Percentiles rank a stretch among this genome's conserved stretches.
These are phyloP conservation scores for Multifurca ochricompacta DNA, from an alignment of 768 basidiomycete species.

Conservation along the genomic window DNA sequence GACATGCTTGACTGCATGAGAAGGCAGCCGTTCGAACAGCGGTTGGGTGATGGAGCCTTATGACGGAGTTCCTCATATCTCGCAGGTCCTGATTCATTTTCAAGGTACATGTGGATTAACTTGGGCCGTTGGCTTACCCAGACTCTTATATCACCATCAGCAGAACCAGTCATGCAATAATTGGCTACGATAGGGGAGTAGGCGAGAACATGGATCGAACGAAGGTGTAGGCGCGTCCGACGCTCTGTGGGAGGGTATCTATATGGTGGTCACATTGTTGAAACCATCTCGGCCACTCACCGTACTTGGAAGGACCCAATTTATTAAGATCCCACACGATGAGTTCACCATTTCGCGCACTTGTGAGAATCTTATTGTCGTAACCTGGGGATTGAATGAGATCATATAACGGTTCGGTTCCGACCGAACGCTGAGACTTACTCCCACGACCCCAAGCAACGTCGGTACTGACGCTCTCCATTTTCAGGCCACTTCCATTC, in stretches of 20 bases:
- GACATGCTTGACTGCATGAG: conserved; percentile 56
- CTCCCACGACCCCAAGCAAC: conserved; percentile 73
- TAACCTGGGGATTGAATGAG: conserved; percentile 38
- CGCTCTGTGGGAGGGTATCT: conserved; percentile 39
- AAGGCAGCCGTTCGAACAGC: conserved; percentile 64
- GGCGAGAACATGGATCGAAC: conserved; percentile 63
- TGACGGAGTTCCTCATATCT: conserved; percentile 57
- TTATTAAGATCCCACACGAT: conserved; percentile 79
- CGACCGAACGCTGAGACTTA: conserved; percentile 29
- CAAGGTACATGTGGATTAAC: not conserved
- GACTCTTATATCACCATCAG: conserved; percentile 71
- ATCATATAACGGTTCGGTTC: not conserved
- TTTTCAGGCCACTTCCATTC: conserved; percentile 70
- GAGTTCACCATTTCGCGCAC: conserved; percentile 73
- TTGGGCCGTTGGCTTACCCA: conserved; percentile 46
- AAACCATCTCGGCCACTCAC: conserved; percentile 30
- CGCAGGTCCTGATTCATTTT: conserved; percentile 52
- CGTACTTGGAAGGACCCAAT: conserved; percentile 58
- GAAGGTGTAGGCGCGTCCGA: conserved; percentile 57
- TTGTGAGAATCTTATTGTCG: conserved; percentile 70
- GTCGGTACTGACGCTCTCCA: conserved; percentile 71
- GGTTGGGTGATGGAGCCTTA: conserved; percentile 63
- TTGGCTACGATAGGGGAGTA: conserved; percentile 60
- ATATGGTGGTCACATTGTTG: not conserved
- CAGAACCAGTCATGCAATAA: conserved; percentile 73